Conservation (phyloP, 2,329 filamentous ascomycete species). For the Tolypocladium sp. region DNA sequence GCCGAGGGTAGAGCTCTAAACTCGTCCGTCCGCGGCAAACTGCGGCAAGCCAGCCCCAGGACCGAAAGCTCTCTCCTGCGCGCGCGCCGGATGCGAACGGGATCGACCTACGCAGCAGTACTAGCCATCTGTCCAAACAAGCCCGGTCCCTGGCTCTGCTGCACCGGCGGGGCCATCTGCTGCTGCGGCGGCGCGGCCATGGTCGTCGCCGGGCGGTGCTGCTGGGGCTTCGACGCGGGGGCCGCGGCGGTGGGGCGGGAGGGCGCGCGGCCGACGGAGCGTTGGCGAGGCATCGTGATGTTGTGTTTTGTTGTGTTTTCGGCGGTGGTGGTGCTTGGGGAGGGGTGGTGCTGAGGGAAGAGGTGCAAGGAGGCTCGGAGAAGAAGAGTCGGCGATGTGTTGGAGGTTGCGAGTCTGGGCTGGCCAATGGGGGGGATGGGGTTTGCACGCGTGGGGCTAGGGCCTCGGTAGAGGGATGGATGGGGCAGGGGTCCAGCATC, state of each 20-base stretch:
- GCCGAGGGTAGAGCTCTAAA: background rate
- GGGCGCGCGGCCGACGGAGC: slow-evolving; percentile 57
- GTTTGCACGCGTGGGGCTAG: slow-evolving; percentile 15
- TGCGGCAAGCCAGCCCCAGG: background rate
- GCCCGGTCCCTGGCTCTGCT: slow-evolving; percentile 61
- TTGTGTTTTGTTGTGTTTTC: background rate
- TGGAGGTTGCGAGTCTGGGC: background rate
- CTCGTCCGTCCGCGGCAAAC: background rate
- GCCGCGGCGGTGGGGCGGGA: slow-evolving; percentile 58
- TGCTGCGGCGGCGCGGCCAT: slow-evolving; percentile 44
- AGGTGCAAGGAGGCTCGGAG: slow-evolving; percentile 3
- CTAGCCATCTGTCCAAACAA: slow-evolving; percentile 95
- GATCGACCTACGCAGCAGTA: slow-evolving; percentile 81
- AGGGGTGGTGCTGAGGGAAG: slow-evolving; percentile 3
- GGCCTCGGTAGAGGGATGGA: slow-evolving; percentile 11
- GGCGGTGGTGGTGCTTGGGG: slow-evolving; percentile 2
- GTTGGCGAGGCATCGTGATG: slow-evolving; percentile 66
- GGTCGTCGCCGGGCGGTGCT: slow-evolving; percentile 62
- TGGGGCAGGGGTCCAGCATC: background rate
- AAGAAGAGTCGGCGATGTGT: slow-evolving; percentile 1
- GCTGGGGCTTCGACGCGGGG: slow-evolving; percentile 48
- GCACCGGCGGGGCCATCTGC: slow-evolving; percentile 33
- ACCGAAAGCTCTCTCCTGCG: background rate
- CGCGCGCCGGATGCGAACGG: background rate
- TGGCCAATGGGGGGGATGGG: slow-evolving; percentile 18